phyloP scores from a whole-genome alignment of 495 filamentous ascomycete genomes.

The Penicillium desertorum region DNA sequence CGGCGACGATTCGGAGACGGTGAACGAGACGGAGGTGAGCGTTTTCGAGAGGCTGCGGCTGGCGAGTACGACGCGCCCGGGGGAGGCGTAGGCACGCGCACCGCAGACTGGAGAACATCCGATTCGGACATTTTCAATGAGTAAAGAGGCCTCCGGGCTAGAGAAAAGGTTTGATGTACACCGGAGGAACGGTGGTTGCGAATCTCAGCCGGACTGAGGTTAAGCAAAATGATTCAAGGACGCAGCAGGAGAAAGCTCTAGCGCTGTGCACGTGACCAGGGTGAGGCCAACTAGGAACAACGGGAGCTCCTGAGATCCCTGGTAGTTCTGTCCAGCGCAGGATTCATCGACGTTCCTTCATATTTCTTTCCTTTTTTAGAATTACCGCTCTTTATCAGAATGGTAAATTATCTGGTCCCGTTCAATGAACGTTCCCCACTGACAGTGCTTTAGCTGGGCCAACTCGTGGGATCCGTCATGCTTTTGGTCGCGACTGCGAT shows the following conservation, averaged over 20 bases:
- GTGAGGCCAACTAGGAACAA: conserved; percentile 6
- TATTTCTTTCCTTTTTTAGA: conserved; percentile 5
- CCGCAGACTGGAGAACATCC: conserved; percentile 61
- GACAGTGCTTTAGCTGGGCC: conserved; percentile 71
- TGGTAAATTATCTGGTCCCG: conserved; percentile 20
- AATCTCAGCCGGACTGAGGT: conserved; percentile 12
- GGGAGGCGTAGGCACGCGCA: conserved; percentile 66
- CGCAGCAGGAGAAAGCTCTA: conserved; percentile 33
- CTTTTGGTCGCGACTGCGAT: conserved; percentile 91
- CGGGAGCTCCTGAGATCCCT: conserved; percentile 14
- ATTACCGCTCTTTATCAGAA: conserved; percentile 25
- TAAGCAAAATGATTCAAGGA: conserved; percentile 13
- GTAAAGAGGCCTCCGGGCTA: conserved; percentile 12
- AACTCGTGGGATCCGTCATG: conserved; percentile 95
- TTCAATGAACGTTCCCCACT: conserved; percentile 4
- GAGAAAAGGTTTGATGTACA: conserved; percentile 7
- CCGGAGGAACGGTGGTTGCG: conserved; percentile 18
- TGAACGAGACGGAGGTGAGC: conserved; percentile 61
- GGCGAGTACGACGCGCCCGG: conserved; percentile 52
- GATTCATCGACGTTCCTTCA: conserved; percentile 13
- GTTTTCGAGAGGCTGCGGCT: conserved; percentile 56
- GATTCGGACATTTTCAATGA: conserved; percentile 44
- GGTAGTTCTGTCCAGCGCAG: conserved; percentile 6
- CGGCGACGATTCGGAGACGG: conserved; percentile 62
- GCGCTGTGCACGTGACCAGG: conserved; percentile 17